Evolutionary conservation across 495 filamentous ascomycete species (phyloP).

Genomic region (Tuber melanosporum): DNA sequence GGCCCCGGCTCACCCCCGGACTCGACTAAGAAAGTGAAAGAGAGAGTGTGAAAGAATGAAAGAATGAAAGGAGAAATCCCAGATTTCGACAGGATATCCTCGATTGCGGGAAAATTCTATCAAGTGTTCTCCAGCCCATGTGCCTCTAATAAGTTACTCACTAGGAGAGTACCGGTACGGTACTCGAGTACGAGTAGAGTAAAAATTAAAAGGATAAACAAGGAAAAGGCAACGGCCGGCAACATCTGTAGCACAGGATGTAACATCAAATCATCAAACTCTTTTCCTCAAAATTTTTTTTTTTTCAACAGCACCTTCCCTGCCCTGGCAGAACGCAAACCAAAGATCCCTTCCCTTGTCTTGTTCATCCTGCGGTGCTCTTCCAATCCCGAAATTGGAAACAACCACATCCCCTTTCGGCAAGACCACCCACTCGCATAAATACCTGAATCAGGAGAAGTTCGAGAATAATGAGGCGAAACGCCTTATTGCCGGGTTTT

Average conservation of each 20-base stretch:
- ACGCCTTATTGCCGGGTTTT: conserved; percentile 18
- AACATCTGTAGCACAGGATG: not conserved
- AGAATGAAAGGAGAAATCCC: conserved; percentile 9
- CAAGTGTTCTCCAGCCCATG: not conserved
- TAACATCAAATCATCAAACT: not conserved
- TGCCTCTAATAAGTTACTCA: not conserved
- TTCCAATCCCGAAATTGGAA: not conserved
- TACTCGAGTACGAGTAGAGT: not conserved
- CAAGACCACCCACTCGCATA: conserved; percentile 15
- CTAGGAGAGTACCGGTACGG: not conserved
- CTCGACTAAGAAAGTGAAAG: conserved; percentile 8
- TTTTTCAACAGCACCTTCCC: not conserved
- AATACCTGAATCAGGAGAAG: conserved; percentile 24
- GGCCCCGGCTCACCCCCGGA: conserved; percentile 8
- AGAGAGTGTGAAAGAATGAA: not conserved
- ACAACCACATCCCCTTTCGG: not conserved
- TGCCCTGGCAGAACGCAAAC: not conserved
- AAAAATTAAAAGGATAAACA: not conserved
- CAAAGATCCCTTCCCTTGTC: not conserved
- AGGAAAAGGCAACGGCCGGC: not conserved
- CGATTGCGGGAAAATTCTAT: not conserved
- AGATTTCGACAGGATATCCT: not conserved
- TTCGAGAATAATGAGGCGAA: conserved; percentile 27
- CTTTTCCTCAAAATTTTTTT: not conserved
- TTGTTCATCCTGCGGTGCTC: not conserved